Conservation (phyloP, 2,329 filamentous ascomycete genomes). For the Madurella fahalii region DNA sequence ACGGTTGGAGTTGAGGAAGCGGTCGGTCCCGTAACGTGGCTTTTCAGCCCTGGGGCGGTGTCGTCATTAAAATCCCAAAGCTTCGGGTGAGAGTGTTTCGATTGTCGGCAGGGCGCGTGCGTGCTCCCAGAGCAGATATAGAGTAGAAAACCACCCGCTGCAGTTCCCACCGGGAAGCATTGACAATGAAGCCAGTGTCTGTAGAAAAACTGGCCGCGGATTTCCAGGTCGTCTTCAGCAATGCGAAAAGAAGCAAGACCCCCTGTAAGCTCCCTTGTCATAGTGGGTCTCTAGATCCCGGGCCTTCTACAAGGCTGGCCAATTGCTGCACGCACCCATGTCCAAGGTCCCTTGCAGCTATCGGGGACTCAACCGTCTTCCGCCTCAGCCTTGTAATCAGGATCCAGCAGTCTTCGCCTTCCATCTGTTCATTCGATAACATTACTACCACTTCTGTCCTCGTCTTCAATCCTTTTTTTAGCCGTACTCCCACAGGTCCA, state of each 20-base stretch:
- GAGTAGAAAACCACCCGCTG: too few species aligned
- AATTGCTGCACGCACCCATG: too few species aligned
- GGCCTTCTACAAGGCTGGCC: too few species aligned
- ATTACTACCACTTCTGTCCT: too few species aligned
- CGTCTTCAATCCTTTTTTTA: too few species aligned
- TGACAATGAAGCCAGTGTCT: not conserved
- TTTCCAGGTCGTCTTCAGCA: not conserved
- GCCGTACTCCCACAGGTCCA: too few species aligned
- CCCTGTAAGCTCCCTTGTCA: not conserved
- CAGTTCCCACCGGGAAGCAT: not conserved
- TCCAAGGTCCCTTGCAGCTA: too few species aligned
- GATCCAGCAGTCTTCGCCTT: too few species aligned
- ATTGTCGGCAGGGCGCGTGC: not conserved
- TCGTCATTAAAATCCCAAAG: conserved; percentile 7
- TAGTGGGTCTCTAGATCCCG: not conserved
- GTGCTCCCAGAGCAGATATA: too few species aligned
- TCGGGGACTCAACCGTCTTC: not conserved
- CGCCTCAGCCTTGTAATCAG: conserved; percentile 9
- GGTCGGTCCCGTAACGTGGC: conserved; percentile 16
- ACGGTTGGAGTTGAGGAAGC: not conserved
- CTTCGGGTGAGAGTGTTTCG: not conserved
- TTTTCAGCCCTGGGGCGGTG: conserved; percentile 6
- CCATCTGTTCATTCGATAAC: too few species aligned
- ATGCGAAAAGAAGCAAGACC: not conserved
- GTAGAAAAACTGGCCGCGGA: too few species aligned